Percentiles rank a stretch among this genome's conserved stretches.
Evolutionary conservation across 2,329 filamentous ascomycete genomes (phyloP).

Genomic region (Sclerotinia glacialis): DNA sequence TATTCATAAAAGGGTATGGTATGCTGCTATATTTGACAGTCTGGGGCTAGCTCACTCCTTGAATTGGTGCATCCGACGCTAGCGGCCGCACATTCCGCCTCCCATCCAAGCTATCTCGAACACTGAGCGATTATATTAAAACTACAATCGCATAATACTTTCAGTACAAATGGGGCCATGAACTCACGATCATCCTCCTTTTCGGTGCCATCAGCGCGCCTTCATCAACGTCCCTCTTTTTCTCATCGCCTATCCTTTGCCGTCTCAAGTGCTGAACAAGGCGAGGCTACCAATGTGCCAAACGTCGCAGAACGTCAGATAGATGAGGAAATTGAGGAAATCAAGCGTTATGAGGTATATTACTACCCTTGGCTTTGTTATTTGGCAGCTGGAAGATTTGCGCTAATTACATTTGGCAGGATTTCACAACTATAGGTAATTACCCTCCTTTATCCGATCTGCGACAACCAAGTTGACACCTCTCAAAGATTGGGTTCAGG

Average conservation of each 20-base stretch:
- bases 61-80: neutral
- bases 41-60: too few relatives aligned
- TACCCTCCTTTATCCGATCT: constrained; percentile 17
- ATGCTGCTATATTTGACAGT: too few relatives aligned
- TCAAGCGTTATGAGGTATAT: constrained; percentile 86
- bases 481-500: constrained; percentile 87
- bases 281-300: constrained; percentile 52
- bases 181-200: constrained; percentile 40
- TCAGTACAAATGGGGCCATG: constrained; percentile 35
- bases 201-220: constrained; percentile 32
- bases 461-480: constrained; percentile 40
- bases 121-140: neutral
- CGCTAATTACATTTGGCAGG: constrained; percentile 45
- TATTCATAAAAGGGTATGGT: too few relatives aligned
- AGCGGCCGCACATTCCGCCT: constrained; percentile 11
- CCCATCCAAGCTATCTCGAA: constrained; percentile 4
- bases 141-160: constrained; percentile 5
- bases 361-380: constrained; percentile 8
- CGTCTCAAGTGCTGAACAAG: constrained; percentile 62
- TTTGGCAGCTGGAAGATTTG: neutral
- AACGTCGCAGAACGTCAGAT: constrained; percentile 65
- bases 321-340: constrained; percentile 93
- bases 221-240: constrained; percentile 33
- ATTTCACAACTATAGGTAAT: constrained; percentile 89
- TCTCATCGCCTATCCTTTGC: constrained; percentile 60